Base-by-base conservation (phyloP, 257 asterid genomes). In the Solanum pimpinellifolium region DNA sequence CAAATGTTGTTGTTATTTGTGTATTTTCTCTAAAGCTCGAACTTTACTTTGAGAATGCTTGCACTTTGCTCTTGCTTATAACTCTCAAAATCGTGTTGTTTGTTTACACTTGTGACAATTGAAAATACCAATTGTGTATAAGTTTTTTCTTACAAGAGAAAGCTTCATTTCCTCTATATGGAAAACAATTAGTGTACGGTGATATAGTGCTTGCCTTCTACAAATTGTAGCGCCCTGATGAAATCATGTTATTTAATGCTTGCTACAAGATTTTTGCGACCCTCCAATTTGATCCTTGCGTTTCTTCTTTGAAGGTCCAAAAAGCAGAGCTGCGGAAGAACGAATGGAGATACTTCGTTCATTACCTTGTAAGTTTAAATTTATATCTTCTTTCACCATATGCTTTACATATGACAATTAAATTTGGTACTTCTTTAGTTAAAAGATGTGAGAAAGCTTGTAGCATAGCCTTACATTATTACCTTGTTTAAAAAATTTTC, bases 311-410 rank as follows among this genome's bases (percentile, higher is more conserved):
- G 89, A 91, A 97, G 99, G 98, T 96, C 89, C 98, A 96, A 96
- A 95, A 89, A 88, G 93, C 98, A 68, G 99, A 97, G 89, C 76
- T 94, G 29, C 94, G 98, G 88, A 95, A 96, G 95, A 93, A 93
- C 14, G 97, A 96, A 74, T 93, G 99, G 98, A 93, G 93, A 93
- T 97, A 94, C 91, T 94, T 93, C 88, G 94, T 96, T 87, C 99
- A 97, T 93, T 97, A 97, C 92, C 98, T 96, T 91, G 99, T 97
- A 91, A 93, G 98, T 91, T 42, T 44, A 47, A 47, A 52, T 85
- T 83, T 83, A 56, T 82, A 83, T 85, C 62, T 41, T 44, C 33
- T 77, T 70, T 69, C 46, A 16, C 56, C 11, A 59, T 87, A 52
- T 76, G 80, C 72, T 49, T 81, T 81, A 81, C 31, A 29, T 81